Base-by-base conservation (phyloP, 345 rosid species). In the Aquilaria yunnanensis region DNA sequence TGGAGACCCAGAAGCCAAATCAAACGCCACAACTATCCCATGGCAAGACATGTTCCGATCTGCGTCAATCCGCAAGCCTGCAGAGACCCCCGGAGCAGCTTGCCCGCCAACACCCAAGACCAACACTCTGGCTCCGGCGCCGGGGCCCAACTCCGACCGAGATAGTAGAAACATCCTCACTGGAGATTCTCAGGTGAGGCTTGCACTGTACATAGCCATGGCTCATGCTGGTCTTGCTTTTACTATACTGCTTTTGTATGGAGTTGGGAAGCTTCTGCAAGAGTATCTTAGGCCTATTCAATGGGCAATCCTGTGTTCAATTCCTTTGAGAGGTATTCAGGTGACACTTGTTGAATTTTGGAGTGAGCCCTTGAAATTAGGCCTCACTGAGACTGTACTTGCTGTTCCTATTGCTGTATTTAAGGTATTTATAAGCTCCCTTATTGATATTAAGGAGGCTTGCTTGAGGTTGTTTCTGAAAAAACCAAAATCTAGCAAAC, bases 41-140 rank as follows among this genome's bases (percentile, higher is more conserved):
- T 94, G 99, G 97, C 78, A 88, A 69, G 97, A 86, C 74, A 94
- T 94, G 99, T 90, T 90, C 70, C 87, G 88, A 81, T 86, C 99
- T 54, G 99, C 86, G 47, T 82, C 99, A 12, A 51, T 64, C 13
- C 85, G 85, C 60, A 81, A 81, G 67, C 95, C 96, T 30, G 68
- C 90, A 56, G 80, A 87, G 5, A 71, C 74, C 49, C 68, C 70
- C 2, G 57, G 70, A 4, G 12, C 67, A 13, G 43, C 63, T 50
- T 47, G 68, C 50, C 63, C 75, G 61, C 74, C 81, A 5, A 71
- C 74, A 2, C 41, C 71, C 55, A 33, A 55, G 41, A n/a, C 76
- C 46, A n/a, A 60, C 47, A 56, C 67, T 62, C 68, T 75, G 12
- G 62, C 71, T 0, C 61, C 70, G 6, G 47, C 14, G 6, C 70